Evolutionary conservation across 495 filamentous ascomycete genomes (phyloP).

Genomic region (Penicillium roqueforti): DNA sequence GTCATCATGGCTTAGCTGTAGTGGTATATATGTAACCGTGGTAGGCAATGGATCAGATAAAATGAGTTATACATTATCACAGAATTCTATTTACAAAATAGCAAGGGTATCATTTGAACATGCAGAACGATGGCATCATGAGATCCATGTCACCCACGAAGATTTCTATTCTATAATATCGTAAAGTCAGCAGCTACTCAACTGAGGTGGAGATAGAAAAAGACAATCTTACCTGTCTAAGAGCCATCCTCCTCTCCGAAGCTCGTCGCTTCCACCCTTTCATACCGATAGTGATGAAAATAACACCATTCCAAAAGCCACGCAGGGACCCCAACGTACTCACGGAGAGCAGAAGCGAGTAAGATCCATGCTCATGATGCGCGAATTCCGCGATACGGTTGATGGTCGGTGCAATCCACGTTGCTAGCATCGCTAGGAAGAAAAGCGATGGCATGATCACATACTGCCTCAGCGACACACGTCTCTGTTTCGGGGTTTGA

Average conservation of each 20-base stretch:
- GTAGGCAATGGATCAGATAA: no score
- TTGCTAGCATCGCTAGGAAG: slow-evolving; percentile 41
- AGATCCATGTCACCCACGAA: background rate
- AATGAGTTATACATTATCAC: background rate
- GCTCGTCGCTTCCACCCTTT: slow-evolving; percentile 31
- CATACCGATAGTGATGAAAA: slow-evolving; percentile 41
- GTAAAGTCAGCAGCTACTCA: background rate
- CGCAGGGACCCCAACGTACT: slow-evolving; percentile 39
- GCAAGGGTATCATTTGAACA: background rate
- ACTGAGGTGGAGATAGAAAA: background rate
- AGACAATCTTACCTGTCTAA: background rate
- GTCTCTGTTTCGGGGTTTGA: slow-evolving; percentile 18
- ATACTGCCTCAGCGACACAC: slow-evolving; percentile 43
- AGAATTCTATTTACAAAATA: background rate
- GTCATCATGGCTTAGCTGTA: no score
- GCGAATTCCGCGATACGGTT: slow-evolving; percentile 38
- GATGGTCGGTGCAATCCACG: slow-evolving; percentile 44
- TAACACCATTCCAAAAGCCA: slow-evolving; percentile 48
- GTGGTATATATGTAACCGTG: no score
- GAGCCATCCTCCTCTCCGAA: background rate
- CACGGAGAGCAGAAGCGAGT: slow-evolving; percentile 37
- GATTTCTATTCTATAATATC: background rate
- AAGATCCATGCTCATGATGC: slow-evolving; percentile 28
- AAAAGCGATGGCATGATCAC: slow-evolving; percentile 48
- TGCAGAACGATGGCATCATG: background rate